These are phyloP conservation scores for Aspergillus sclerotioniger DNA, from an alignment of 495 filamentous ascomycete species.

Conservation along the genomic window DNA sequence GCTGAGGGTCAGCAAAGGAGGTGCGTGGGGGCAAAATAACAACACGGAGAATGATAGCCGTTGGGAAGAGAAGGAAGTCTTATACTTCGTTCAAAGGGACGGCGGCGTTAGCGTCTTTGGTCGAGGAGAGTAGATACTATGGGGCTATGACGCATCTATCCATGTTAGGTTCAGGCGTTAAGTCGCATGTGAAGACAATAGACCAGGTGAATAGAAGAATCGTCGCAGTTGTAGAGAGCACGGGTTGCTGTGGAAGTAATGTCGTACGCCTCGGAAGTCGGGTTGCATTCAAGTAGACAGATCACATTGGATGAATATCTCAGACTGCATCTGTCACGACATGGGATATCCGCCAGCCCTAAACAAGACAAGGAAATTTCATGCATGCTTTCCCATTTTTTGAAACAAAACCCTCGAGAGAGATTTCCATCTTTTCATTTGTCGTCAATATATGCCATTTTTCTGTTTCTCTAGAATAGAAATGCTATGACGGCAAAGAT, in stretches of 20 bases:
- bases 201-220: background rate
- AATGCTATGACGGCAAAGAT: constrained; percentile 32
- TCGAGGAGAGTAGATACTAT: constrained; percentile 53
- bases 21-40: constrained; percentile 35
- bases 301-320: constrained; percentile 39
- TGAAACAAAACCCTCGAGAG: constrained; percentile 21
- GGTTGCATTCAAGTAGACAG: constrained; percentile 28
- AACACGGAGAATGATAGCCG: constrained; percentile 30
- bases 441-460: constrained; percentile 21
- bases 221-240: background rate
- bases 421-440: constrained; percentile 27
- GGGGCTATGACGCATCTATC: constrained; percentile 5
- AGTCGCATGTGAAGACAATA: constrained; percentile 17
- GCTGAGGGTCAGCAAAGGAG: constrained; percentile 67
- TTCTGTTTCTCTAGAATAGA: constrained; percentile 24
- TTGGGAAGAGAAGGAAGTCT: constrained; percentile 63
- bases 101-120: constrained; percentile 80
- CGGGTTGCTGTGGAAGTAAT: background rate
- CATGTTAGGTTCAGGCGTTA: constrained; percentile 8
- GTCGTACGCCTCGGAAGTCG: constrained; percentile 7
- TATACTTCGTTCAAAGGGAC: constrained; percentile 78
- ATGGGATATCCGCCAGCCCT: constrained; percentile 47
- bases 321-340: constrained; percentile 43
- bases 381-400: constrained; percentile 42
- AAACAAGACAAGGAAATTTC: constrained; percentile 46